These are phyloP conservation scores for Phytophthora megakarya DNA, from an alignment of 352 stramenopile genomes.

Conservation along the genomic window DNA sequence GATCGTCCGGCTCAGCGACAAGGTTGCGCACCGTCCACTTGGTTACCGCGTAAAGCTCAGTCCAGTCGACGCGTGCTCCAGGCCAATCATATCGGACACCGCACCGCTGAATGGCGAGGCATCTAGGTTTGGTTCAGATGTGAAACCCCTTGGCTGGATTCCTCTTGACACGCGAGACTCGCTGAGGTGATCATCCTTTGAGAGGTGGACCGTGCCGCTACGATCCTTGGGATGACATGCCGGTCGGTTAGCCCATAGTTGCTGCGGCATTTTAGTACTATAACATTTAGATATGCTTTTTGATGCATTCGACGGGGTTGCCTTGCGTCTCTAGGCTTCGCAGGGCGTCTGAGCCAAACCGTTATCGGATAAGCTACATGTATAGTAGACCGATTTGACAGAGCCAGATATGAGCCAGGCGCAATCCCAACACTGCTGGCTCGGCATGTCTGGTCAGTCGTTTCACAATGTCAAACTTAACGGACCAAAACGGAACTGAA, in stretches of 20 bases:
- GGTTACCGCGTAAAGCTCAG: not conserved
- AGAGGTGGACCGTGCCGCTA: not conserved
- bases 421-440: not conserved
- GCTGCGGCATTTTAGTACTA: not conserved
- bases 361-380: not conserved
- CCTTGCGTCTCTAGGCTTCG: not conserved
- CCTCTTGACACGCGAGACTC: conserved; percentile 26
- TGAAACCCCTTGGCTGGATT: conserved; percentile 3
- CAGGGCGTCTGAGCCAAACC: conserved; percentile 3
- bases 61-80: conserved; percentile 16
- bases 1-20: conserved; percentile 26
- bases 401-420: conserved; percentile 20
- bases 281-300: too few relatives aligned
- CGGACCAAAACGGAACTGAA: not conserved
- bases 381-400: conserved; percentile 17
- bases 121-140: conserved; percentile 14
- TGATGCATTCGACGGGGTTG: not conserved
- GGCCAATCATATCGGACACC: conserved; percentile 27
- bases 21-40: conserved; percentile 8
- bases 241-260: conserved; percentile 3
- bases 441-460: not conserved
- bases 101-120: conserved; percentile 23
- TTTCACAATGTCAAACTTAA: not conserved
- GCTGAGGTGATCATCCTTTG: conserved; percentile 27
- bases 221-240: conserved; percentile 21